Conservation (phyloP, 2,329 filamentous ascomycete species). For the Trichoderma afroharzianum region DNA sequence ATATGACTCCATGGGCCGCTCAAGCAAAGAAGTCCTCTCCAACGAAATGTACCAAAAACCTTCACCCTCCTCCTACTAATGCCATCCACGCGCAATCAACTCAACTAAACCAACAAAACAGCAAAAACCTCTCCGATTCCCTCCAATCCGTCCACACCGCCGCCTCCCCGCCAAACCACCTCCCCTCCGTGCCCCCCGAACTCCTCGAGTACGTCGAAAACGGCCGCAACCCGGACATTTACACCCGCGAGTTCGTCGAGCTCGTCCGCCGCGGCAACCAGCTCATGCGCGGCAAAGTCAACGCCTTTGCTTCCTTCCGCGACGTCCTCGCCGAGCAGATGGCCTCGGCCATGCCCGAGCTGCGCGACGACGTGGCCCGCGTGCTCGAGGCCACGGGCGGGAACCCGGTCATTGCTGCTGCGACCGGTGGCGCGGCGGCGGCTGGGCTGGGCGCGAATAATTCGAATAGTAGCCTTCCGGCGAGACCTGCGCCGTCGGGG, state of each 20-base stretch:
- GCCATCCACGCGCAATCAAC: too few relatives aligned
- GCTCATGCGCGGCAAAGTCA: conserved; percentile 61
- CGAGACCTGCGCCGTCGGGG: conserved; percentile 2
- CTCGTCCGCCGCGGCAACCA: conserved; percentile 63
- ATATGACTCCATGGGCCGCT: conserved; percentile 53
- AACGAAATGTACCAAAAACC: conserved; percentile 42
- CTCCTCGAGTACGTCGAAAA: conserved; percentile 67
- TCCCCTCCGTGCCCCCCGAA: conserved; percentile 57
- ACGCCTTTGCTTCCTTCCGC: conserved; percentile 58
- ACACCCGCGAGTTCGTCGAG: conserved; percentile 71
- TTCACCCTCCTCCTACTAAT: not conserved
- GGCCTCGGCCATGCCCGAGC: conserved; percentile 55
- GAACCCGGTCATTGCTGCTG: not conserved
- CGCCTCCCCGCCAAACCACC: conserved; percentile 38
- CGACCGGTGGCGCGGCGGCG: not conserved
- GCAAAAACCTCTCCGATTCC: conserved; percentile 39
- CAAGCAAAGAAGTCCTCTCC: conserved; percentile 55
- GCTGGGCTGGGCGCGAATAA: not conserved
- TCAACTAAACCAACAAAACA: conserved; percentile 18
- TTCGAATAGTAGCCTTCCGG: not conserved
- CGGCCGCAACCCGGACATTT: conserved; percentile 70
- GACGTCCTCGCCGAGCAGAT: conserved; percentile 61
- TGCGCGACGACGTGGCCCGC: conserved; percentile 48
- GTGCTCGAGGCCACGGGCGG: conserved; percentile 49
- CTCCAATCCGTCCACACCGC: conserved; percentile 39